Base-by-base conservation (phyloP, 208 protist genomes). In the Crithidia brevicula region DNA sequence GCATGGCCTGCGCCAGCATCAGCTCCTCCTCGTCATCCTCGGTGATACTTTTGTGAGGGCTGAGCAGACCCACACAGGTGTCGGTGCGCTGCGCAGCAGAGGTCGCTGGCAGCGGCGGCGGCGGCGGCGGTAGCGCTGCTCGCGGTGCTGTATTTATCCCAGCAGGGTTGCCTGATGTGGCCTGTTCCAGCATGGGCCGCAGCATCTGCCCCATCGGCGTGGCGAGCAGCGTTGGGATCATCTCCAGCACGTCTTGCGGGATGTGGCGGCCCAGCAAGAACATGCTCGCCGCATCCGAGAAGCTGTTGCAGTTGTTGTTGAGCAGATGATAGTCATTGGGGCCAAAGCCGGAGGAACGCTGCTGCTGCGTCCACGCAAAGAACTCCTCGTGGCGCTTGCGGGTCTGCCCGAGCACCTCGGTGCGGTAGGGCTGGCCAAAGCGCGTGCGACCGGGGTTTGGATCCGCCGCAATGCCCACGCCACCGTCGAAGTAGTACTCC, bases 241-340 rank as follows among this genome's bases (percentile, higher is more conserved):
- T 92, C 33, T 89, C 74, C 4, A 81, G 66, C 11, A 98, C 81
- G 67, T 96, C 88, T 34, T 60, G 65, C 2, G 78, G 78, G 64
- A 94, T 95, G 68, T 85, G 74, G 15, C 62, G 53, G 8, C 54
- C 50, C 2, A 95, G 56, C n/a, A 98, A 61, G 78, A 94, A 97
- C 23, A 80, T 67, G 8, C 69, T 66, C 16, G 88, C 86, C 23
- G 77, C 89, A 28, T 97, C 86, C 3, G 96, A 92, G 54, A 98
- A 98, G 78, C 97, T 86, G 76, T 98, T 98, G 80, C 96, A 98
- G 83, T 98, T 98, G 62, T 95, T 86, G 16, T 90, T 49, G 5
- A 98, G 57, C 15, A 98, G 61, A 74, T 91, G 77, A 69, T 98
- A 98, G 54, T 94, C 83, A 52, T 92, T 78, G 50, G 83, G 81